Evolutionary conservation across 2,329 filamentous ascomycete genomes (phyloP), one percentile per base, ranked within the genome.

Genomic region (Fusarium graminum): DNA sequence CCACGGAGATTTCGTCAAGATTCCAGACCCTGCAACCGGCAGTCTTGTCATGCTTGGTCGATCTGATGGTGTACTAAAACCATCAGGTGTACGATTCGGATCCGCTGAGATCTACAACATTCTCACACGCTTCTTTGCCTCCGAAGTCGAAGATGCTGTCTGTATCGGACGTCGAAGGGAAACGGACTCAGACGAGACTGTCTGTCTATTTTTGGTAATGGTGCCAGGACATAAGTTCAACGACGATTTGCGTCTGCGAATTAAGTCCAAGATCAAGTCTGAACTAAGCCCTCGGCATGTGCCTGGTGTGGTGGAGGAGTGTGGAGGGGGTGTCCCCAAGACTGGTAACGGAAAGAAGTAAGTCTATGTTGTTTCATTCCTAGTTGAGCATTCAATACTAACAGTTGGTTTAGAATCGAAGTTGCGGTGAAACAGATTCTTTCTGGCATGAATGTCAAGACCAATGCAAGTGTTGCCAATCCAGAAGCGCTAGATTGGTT

Each of bases 51-150:
- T 98, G 94, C 85, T 98, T 0, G 94, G 95, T 4, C 87, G 94
- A 26, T 95, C 91, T 50, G 94, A 99, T 72, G 95, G 95, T 6
- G 92, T 98, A 7, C 81, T 99, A 14, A 99, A 99, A 76, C 95
- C 95, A 0, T 88, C 90, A 0, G 95, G 95, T 4, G 93, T 99
- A 17, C 85, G 94, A 1, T 98, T 99, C 74, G 94, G 94, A 6
- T 93, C 90, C 30, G 93, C 94, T 1, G 95, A 99, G 81, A 97
- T 99, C 19, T 98, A 98, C 79, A 97, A 97, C 75, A 84, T 97
- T n/a, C 81, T 98, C 28, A 86, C 95, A 3, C 88, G 92, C 68
- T 91, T 93, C 78, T 97, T 97, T 72, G 86, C 89, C 0, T 80
- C 84, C 12, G 86, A 94, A 55, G 83, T 98, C 17, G 90, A 93